Conservation (phyloP, 2,329 filamentous ascomycete species). For the Penicillium sp. region DNA sequence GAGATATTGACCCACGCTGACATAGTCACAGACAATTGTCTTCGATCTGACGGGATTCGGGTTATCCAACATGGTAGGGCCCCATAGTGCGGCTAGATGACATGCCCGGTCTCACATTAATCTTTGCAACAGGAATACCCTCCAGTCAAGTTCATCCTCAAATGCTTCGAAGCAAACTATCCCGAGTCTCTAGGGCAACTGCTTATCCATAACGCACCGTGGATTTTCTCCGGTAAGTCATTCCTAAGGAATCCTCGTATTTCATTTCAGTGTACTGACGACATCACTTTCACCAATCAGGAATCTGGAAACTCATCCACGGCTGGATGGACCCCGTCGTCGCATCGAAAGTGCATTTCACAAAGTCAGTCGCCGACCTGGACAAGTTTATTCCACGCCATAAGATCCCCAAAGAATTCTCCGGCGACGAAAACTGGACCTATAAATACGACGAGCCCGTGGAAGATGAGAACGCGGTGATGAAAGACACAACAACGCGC, state of each 20-base stretch:
- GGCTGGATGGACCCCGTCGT: constrained; percentile 96
- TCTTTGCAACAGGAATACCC: constrained; percentile 66
- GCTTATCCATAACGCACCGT: constrained; percentile 89
- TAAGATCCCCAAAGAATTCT: constrained; percentile 74
- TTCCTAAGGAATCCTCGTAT: rapidly evolving
- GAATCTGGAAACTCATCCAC: constrained; percentile 87
- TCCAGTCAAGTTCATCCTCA: constrained; percentile 97
- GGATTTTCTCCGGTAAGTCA: constrained; percentile 81
- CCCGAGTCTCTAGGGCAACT: constrained; percentile 85
- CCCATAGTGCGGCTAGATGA: background rate
- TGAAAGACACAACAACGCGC: constrained; percentile 61
- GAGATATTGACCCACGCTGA: constrained; percentile 3
- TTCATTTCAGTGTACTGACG: background rate
- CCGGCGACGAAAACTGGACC: constrained; percentile 76
- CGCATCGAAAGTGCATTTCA: constrained; percentile 87
- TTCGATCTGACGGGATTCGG: constrained; percentile 94
- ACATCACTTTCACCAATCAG: constrained; percentile 37
- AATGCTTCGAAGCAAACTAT: constrained; percentile 97
- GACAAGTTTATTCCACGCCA: constrained; percentile 66
- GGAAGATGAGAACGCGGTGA: constrained; percentile 69
- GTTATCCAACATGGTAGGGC: constrained; percentile 78
- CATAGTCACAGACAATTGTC: constrained; percentile 64
- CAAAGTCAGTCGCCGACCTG: constrained; percentile 72
- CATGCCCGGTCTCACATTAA: background rate
- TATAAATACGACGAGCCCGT: constrained; percentile 78